Percentiles rank a stretch among this genome's conserved stretches.
Evolutionary conservation across 2,329 filamentous ascomycete species (phyloP).

Genomic region (Fonsecaea multimorphosa): DNA sequence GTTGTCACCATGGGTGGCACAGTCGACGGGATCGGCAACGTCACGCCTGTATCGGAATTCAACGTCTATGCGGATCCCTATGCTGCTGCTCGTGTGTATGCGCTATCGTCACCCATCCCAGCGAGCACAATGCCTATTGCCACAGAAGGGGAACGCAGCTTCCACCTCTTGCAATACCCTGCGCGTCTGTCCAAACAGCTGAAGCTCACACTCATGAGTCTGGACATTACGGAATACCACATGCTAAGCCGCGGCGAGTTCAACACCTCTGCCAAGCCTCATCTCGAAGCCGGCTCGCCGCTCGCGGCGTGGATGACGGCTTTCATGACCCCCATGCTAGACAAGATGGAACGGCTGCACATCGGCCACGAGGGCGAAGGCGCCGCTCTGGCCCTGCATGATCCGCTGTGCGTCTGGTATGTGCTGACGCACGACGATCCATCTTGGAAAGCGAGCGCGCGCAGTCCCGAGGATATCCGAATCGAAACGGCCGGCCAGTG

Average conservation of each 20-base stretch:
- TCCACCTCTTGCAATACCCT: conserved; percentile 67
- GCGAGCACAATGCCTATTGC: conserved; percentile 79
- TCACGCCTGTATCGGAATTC: conserved; percentile 86
- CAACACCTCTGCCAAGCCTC: conserved; percentile 59
- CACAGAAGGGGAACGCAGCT: conserved; percentile 40
- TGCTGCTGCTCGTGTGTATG: conserved; percentile 76
- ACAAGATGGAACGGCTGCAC: conserved; percentile 69
- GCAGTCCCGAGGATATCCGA: conserved; percentile 77
- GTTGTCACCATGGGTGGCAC: conserved; percentile 95
- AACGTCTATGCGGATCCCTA: conserved; percentile 90
- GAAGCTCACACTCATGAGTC: conserved; percentile 72
- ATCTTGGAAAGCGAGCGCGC: conserved; percentile 53
- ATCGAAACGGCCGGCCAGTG: conserved; percentile 92
- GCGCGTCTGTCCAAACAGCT: conserved; percentile 66
- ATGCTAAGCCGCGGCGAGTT: conserved; percentile 68
- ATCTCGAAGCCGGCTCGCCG: conserved; percentile 64
- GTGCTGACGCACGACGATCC: conserved; percentile 61
- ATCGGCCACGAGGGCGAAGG: conserved; percentile 57
- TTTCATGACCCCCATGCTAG: conserved; percentile 74
- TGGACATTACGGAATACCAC: conserved; percentile 78
- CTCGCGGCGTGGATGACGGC: conserved; percentile 74
- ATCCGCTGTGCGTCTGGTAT: conserved; percentile 81
- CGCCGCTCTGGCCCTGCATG: conserved; percentile 71
- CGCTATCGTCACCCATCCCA: conserved; percentile 75
- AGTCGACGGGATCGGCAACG: conserved; percentile 79